Conservation (phyloP, 2,329 filamentous ascomycete genomes). For the Pseudocercospora vitis region DNA sequence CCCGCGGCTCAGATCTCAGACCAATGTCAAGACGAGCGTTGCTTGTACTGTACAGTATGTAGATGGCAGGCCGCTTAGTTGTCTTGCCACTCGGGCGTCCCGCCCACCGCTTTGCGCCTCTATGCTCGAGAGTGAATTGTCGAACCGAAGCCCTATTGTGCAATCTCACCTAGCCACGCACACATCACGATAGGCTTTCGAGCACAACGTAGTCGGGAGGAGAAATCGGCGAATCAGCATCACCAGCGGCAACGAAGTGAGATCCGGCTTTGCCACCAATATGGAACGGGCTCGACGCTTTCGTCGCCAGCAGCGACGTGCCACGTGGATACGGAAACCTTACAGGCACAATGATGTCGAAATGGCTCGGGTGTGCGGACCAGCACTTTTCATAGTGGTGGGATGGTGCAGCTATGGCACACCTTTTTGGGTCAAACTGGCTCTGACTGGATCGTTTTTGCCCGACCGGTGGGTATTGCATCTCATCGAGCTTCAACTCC, state of each 20-base stretch:
- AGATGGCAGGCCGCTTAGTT: background rate
- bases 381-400: background rate
- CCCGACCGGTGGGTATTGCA: background rate
- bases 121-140: slow-evolving; percentile 1
- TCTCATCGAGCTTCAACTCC: slow-evolving; percentile 2
- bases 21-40: background rate
- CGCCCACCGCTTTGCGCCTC: background rate
- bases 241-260: background rate
- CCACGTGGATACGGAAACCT: background rate
- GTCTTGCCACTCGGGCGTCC: background rate
- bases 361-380: background rate
- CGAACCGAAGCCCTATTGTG: background rate
- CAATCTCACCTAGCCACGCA: background rate
- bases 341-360: slow-evolving; percentile 1
- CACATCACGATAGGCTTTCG: slow-evolving; percentile 3
- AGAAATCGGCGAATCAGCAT: background rate
- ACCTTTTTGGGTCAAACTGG: slow-evolving; percentile 5
- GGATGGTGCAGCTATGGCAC: slow-evolving; percentile 5
- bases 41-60: background rate
- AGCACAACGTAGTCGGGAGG: background rate
- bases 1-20: slow-evolving; percentile 1
- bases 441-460: slow-evolving; percentile 3
- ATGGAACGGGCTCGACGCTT: background rate
- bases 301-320: background rate
- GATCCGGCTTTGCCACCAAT: background rate